Percentiles rank a stretch among this genome's conserved stretches.
Conservation (phyloP, 805 yeast species). For the Zygotorulaspora danielsina region DNA sequence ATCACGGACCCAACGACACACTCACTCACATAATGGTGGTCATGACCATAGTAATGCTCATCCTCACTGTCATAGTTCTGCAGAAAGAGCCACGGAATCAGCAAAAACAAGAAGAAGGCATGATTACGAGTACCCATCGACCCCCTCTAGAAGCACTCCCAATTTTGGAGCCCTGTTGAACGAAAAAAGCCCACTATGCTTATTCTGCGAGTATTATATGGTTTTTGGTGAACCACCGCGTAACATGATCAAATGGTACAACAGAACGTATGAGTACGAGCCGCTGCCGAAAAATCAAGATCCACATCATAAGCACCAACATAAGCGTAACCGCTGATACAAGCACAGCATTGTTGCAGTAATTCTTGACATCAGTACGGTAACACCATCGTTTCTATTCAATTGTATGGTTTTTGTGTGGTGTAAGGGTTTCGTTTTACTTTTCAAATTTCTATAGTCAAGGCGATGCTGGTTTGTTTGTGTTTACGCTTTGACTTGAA, state of each 20-base stretch:
- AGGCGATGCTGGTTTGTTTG: constrained; percentile 11
- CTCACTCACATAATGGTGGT: background rate
- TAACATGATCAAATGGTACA: constrained; percentile 49
- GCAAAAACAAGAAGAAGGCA: background rate
- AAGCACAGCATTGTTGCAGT: background rate
- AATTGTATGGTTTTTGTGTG: too few species aligned
- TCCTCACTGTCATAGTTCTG: background rate
- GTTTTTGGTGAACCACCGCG: constrained; percentile 48
- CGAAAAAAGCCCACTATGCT: constrained; percentile 36
- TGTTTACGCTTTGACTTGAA: constrained; percentile 7
- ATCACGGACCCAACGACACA: background rate
- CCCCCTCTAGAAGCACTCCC: constrained; percentile 15
- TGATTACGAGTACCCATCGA: constrained; percentile 20
- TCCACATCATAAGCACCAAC: constrained; percentile 14
- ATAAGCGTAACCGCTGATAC: constrained; percentile 20
- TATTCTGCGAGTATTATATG: constrained; percentile 51
- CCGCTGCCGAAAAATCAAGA: constrained; percentile 16
- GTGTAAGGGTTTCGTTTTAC: background rate
- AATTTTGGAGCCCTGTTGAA: constrained; percentile 25
- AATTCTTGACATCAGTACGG: too few species aligned
- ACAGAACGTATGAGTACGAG: constrained; percentile 30
- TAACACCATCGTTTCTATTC: too few species aligned
- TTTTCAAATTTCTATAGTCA: background rate
- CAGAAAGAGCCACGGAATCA: background rate
- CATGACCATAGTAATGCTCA: background rate